Evolutionary conservation across 768 basidiomycete species (phyloP), one percentile per base, ranked within the genome.

Genomic region (Rhodotorula paludigena): DNA sequence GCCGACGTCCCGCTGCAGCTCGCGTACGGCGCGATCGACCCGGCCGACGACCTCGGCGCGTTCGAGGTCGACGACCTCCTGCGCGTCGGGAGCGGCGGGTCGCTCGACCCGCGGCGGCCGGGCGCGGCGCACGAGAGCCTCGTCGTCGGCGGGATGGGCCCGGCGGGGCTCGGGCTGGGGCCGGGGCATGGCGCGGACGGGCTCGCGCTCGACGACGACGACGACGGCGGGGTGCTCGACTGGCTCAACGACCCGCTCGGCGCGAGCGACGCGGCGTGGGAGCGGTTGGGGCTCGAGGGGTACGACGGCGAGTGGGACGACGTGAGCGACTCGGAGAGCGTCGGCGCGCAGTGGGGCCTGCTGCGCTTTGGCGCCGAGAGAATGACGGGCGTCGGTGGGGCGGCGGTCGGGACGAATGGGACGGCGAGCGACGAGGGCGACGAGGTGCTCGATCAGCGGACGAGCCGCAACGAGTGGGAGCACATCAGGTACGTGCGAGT

Each of bases 31-130:
- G 87, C 90, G 3, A 38, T 64, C 45, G 94, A 98, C 77, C 89
- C 92, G 73, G 88, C 92, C 73, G 89, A 91, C 1, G 93, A 97
- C 75, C 63, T 79, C 75, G 90, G 92, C 76, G 93, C 96, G 75
- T 98, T 96, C 75, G 93, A 97, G 77, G 92, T 98, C 35, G 89
- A 87, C n/a, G 90, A 90, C 75, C 80, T 92, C 32, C 25, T 88
- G 84, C 82, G 48, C 2, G 45, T 35, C 3, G 84, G 86, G 7
- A 86, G 87, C 60, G 84, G 85, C 54, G 81, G 83, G 80, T 81
- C 42, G 77, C 68, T 14, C 69, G 66, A 51, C 72, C 57, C 73
- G 76, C 55, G 77, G 69, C 30, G 68, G 76, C 57, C 73, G 69
- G 21, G n/a, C n/a, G n/a, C 75, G 72, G 60, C 64, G 57, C 47